Evolutionary conservation across 2,329 filamentous ascomycete genomes (phyloP), one percentile per base, ranked within the genome.

Genomic region (Pyrenophora seminiperda): DNA sequence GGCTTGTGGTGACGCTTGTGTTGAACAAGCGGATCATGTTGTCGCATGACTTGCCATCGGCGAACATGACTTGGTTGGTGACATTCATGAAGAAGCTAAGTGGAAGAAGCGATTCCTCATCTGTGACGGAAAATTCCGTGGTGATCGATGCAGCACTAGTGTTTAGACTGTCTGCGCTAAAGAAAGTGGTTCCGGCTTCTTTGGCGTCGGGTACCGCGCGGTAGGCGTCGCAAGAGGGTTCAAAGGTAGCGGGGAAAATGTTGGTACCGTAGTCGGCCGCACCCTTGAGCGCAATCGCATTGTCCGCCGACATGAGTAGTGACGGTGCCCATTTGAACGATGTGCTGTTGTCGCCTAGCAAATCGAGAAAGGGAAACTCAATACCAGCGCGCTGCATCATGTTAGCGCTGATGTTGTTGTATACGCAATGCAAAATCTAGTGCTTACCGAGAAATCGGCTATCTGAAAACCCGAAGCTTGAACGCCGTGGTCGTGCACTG

Each of bases 291-390:
- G 79, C 80, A 5, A 76, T 61, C 1, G 65, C 53, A 55, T 79
- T 76, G 46, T 54, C 58, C 1, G 74, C 73, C 2, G 74, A 76
- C 54, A 83, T 77, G 48, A 83, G 66, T 44, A 81, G 73, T 2
- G 75, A 73, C 0, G 76, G 75, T 0, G 73, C 74, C 75, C 79
- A 83, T 31, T 77, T 77, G 69, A 83, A 84, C 2, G 76, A 77
- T 1, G 79, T 78, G 53, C 75, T 68, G 27, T 77, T 77, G 63
- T 83, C 79, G 41, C 74, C 72, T 2, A 82, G 68, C 5, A 81
- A 61, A 59, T 83, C 81, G 30, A 84, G 51, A 62, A 84, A 84
- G 0, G 82, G 82, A 49, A 83, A 84, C 55, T 80, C 77, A 52
- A 82, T 76, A 7, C 77, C 76, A 14, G 77, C 69, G 30, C 77